Evolutionary conservation across 2,329 filamentous ascomycete genomes (phyloP).

Genomic region (Dendrostoma leiphaemia): DNA sequence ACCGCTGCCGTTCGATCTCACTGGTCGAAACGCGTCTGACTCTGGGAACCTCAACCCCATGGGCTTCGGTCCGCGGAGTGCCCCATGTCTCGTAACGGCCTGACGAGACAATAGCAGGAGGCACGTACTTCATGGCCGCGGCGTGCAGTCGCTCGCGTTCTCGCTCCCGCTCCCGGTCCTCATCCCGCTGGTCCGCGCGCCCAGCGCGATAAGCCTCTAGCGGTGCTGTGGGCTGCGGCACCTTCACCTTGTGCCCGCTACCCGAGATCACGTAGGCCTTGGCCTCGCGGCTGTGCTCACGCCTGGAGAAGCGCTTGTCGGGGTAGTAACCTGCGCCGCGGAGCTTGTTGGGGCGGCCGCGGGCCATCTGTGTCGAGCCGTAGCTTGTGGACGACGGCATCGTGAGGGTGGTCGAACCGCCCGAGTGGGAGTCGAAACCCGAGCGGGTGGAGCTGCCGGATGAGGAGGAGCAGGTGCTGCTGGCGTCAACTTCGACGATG

Average conservation of each 20-base stretch:
- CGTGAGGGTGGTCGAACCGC: background rate
- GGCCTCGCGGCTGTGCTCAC: background rate
- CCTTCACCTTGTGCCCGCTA: background rate
- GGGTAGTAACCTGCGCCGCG: background rate
- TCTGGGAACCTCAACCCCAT: background rate
- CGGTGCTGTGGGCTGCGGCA: background rate
- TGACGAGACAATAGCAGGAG: background rate
- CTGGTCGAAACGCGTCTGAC: constrained; percentile 10
- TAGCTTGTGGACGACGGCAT: background rate
- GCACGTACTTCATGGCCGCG: background rate
- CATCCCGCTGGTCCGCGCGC: background rate
- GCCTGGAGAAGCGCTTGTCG: background rate
- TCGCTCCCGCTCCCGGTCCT: background rate
- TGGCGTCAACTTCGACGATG: background rate
- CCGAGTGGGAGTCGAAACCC: background rate
- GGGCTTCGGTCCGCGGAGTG: background rate
- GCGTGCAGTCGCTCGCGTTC: background rate
- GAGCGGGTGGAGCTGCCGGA: background rate
- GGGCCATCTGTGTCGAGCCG: background rate
- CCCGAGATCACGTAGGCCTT: background rate
- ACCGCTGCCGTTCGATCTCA: constrained; percentile 11
- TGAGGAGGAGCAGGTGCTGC: background rate
- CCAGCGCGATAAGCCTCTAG: too few species aligned
- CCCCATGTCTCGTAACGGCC: background rate
- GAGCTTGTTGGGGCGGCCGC: background rate